Evolutionary conservation across 352 stramenopile species (phyloP).

Genomic region (Phytophthora podocarpi): DNA sequence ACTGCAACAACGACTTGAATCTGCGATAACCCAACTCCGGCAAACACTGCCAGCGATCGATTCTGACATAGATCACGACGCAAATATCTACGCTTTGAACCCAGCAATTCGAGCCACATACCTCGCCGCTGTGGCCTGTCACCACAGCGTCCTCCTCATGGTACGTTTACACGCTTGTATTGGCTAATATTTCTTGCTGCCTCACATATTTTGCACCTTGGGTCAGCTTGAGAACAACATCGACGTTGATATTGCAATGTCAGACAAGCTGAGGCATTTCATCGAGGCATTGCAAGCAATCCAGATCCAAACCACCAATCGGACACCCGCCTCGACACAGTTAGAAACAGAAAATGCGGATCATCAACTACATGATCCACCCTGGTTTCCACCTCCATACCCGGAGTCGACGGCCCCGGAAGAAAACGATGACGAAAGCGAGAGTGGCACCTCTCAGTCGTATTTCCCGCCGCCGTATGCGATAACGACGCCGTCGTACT

Average conservation of each 20-base stretch:
- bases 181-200: neutral
- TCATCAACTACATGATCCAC: neutral
- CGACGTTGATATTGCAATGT: constrained; percentile 30
- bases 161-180: constrained; percentile 19
- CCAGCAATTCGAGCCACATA: constrained; percentile 44
- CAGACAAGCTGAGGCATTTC: constrained; percentile 40
- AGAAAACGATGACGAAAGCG: constrained; percentile 14
- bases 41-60: constrained; percentile 27
- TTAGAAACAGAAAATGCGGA: neutral
- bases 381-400: constrained; percentile 45
- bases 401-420: constrained; percentile 32
- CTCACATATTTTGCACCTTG: neutral
- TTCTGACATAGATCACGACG: neutral
- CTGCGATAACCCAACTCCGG: constrained; percentile 28
- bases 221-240: constrained; percentile 36
- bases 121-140: constrained; percentile 43
- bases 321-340: neutral
- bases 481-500: constrained; percentile 36
- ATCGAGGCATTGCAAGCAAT: constrained; percentile 38
- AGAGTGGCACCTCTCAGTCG: constrained; percentile 8
- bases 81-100: neutral
- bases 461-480: constrained; percentile 46
- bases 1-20: constrained; percentile 31
- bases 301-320: constrained; percentile 2
- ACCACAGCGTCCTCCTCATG: constrained; percentile 44